These are phyloP conservation scores for Rhizopogon vinicolor DNA, from an alignment of 768 basidiomycete species.

Conservation along the genomic window DNA sequence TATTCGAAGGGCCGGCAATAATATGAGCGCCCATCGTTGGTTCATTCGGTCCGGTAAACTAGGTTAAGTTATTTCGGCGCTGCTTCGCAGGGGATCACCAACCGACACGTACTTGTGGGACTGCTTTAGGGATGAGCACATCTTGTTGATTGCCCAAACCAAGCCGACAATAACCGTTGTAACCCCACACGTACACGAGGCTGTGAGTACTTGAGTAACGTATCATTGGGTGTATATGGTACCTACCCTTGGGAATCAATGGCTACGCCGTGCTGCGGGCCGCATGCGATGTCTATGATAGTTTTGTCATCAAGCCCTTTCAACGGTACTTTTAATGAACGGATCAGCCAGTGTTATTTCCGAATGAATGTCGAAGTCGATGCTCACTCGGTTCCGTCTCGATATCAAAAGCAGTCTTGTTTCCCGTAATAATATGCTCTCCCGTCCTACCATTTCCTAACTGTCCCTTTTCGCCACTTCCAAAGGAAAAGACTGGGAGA, in stretches of 20 bases:
- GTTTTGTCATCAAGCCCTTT: conserved; percentile 73
- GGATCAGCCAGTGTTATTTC: not conserved
- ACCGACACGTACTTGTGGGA: conserved; percentile 59
- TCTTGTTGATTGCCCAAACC: conserved; percentile 87
- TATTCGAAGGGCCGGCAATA: conserved; percentile 77
- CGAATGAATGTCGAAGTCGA: not conserved
- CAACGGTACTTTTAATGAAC: conserved; percentile 51
- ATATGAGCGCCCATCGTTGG: conserved; percentile 58
- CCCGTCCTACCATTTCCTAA: conserved; percentile 91
- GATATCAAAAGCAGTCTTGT: conserved; percentile 79
- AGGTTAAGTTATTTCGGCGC: not conserved
- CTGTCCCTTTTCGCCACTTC: conserved; percentile 90
- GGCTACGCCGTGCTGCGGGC: conserved; percentile 83
- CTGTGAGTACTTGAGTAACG: conserved; percentile 29
- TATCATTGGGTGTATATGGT: not conserved
- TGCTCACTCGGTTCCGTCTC: conserved; percentile 62
- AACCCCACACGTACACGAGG: conserved; percentile 81
- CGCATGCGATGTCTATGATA: conserved; percentile 79
- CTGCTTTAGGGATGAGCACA: conserved; percentile 70
- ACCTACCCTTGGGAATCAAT: conserved; percentile 71
- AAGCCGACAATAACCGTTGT: conserved; percentile 87
- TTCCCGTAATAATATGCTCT: conserved; percentile 84
- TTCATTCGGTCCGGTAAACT: conserved; percentile 75
- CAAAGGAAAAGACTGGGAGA: conserved; percentile 74
- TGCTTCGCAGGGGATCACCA: not conserved